Percentiles rank a stretch among this genome's conserved stretches.
phyloP scores from a whole-genome alignment of 768 basidiomycete species.

The Kwoniella newhampshirensis region DNA sequence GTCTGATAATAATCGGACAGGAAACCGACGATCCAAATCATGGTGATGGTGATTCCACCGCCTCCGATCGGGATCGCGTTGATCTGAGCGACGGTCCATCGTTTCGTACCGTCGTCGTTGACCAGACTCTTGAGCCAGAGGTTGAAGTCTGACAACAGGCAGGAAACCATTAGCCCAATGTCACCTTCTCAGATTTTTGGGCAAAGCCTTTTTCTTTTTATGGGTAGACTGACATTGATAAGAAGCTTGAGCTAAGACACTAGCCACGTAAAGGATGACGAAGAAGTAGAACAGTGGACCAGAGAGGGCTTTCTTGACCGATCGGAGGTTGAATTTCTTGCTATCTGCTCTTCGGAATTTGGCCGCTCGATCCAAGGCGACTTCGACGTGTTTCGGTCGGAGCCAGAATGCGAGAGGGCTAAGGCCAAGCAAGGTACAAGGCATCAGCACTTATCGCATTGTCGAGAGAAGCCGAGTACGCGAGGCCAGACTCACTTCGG shows the following conservation, averaged over 20 bases:
- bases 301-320: slow-evolving; percentile 34
- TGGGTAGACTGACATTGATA: slow-evolving; percentile 32
- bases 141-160: slow-evolving; percentile 31
- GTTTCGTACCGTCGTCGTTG: slow-evolving; percentile 15
- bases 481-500: slow-evolving; percentile 33
- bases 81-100: slow-evolving; percentile 19
- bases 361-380: slow-evolving; percentile 31
- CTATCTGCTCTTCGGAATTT: slow-evolving; percentile 38
- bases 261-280: slow-evolving; percentile 36
- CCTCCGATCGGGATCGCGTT: slow-evolving; percentile 24
- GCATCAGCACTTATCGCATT: slow-evolving; percentile 1
- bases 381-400: slow-evolving; percentile 23
- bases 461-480: no score
- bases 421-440: background rate
- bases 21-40: slow-evolving; percentile 43
- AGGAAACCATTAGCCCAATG: background rate
- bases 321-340: slow-evolving; percentile 37
- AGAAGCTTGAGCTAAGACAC: slow-evolving; percentile 37
- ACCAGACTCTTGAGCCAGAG: slow-evolving; percentile 42
- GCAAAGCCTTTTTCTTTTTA: background rate
- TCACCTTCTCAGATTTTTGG: background rate
- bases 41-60: slow-evolving; percentile 26
- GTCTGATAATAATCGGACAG: slow-evolving; percentile 41
- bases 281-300: slow-evolving; percentile 43
- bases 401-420: slow-evolving; percentile 47